Evolutionary conservation across 805 yeast species (phyloP).

Genomic region (Ogataea pini): DNA sequence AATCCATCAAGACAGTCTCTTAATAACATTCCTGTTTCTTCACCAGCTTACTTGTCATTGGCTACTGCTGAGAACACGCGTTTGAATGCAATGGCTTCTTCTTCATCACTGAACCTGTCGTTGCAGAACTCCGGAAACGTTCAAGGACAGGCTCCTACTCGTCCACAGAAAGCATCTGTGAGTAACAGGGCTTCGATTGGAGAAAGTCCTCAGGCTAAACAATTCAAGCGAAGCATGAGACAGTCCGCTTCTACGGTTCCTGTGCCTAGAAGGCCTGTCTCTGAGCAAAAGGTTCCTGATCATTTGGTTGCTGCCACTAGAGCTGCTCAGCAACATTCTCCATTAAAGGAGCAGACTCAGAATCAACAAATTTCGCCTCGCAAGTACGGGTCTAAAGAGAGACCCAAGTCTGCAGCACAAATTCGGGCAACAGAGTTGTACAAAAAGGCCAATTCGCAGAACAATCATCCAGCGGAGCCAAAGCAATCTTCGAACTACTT

Average conservation of each 20-base stretch:
- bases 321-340: constrained; percentile 30
- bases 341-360: constrained; percentile 10
- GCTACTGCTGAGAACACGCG: constrained; percentile 82
- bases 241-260: constrained; percentile 17
- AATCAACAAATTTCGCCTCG: constrained; percentile 9
- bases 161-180: not conserved
- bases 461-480: constrained; percentile 13
- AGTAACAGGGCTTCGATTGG: constrained; percentile 4
- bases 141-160: constrained; percentile 7
- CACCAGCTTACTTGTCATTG: constrained; percentile 63
- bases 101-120: constrained; percentile 36
- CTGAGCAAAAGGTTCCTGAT: constrained; percentile 27
- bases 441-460: constrained; percentile 47
- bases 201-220: constrained; percentile 24
- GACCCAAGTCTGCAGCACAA: constrained; percentile 26
- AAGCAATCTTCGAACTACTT: constrained; percentile 32
- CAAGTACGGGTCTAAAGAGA: constrained; percentile 9
- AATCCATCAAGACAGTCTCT: constrained; percentile 21
- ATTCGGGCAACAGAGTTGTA: constrained; percentile 54
- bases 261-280: constrained; percentile 29
- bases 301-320: constrained; percentile 36
- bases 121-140: constrained; percentile 17
- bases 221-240: constrained; percentile 31
- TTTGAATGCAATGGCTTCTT: constrained; percentile 60
- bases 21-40: constrained; percentile 45